A percentile compares a stretch with the other conserved stretches of the same genome.
phyloP scores from a whole-genome alignment of 2,329 filamentous ascomycete species.

The Magnaporthiopsis rhizophila region DNA sequence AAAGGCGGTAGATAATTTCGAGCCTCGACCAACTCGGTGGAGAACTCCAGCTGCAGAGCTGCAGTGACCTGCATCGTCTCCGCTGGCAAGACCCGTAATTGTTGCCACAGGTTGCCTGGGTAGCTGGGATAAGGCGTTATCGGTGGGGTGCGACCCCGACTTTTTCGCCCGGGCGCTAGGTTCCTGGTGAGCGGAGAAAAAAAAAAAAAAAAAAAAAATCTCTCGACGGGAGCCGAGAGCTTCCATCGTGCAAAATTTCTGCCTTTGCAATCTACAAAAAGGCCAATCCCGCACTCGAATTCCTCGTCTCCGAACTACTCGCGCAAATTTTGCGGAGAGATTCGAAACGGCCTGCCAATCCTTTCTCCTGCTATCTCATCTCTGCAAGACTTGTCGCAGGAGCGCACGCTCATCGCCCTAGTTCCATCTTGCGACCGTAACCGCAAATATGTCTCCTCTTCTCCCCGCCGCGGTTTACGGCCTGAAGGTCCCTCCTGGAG shows the following conservation, averaged over 20 bases:
- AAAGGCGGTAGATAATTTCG: background rate
- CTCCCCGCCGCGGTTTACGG: slow-evolving; percentile 67
- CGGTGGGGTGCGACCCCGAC: slow-evolving; percentile 5
- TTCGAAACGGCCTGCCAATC: background rate
- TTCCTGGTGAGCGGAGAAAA: too few species aligned
- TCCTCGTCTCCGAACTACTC: background rate
- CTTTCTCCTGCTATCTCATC: background rate
- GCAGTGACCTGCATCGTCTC: background rate
- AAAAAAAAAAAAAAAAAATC: slow-evolving; percentile 8
- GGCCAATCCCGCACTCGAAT: slow-evolving; percentile 2
- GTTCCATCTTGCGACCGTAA: background rate
- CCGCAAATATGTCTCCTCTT: slow-evolving; percentile 44
- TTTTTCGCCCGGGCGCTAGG: background rate
- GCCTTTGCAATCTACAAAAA: slow-evolving; percentile 4
- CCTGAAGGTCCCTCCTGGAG: slow-evolving; percentile 80
- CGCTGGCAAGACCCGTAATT: background rate
- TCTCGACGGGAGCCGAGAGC: background rate
- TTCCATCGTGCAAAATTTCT: slow-evolving; percentile 1
- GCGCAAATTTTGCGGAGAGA: background rate
- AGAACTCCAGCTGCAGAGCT: background rate
- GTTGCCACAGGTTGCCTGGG: slow-evolving; percentile 7
- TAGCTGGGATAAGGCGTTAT: slow-evolving; percentile 5
- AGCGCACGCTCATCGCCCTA: background rate
- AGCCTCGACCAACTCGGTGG: background rate
- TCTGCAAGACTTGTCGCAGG: background rate